phyloP scores from a whole-genome alignment of 192 early-diverging fungal species.

The Spizellomyces sp. region DNA sequence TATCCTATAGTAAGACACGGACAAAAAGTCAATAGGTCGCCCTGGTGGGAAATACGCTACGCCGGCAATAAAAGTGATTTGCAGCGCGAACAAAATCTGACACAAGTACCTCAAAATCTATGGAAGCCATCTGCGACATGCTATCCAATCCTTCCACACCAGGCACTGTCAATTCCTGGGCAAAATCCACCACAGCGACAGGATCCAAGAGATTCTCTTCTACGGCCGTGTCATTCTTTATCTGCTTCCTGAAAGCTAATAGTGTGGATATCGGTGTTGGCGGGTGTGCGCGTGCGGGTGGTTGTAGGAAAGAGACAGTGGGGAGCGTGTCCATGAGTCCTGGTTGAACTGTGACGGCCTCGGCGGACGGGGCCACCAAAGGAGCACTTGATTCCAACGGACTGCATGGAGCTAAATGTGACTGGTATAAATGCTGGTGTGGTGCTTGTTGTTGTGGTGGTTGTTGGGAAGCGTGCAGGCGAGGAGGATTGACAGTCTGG shows the following conservation, averaged over 20 bases:
- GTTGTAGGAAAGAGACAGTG: background rate
- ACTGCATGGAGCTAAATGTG: too few species aligned
- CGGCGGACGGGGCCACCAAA: background rate
- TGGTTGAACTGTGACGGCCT: background rate
- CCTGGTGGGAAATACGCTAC: too few species aligned
- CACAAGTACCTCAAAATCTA: background rate
- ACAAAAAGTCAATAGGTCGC: too few species aligned
- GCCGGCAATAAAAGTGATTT: too few species aligned
- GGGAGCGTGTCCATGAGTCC: background rate
- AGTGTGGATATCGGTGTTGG: conserved; percentile 31
- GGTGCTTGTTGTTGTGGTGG: background rate
- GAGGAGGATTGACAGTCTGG: conserved; percentile 4
- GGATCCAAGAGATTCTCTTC: conserved; percentile 1
- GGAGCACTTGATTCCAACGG: background rate
- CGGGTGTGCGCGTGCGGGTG: conserved; percentile 16
- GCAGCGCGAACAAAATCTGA: background rate
- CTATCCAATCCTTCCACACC: too few species aligned
- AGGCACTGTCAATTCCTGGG: background rate
- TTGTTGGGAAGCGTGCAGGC: background rate
- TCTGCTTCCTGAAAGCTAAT: conserved; percentile 21
- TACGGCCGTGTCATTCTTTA: conserved; percentile 16
- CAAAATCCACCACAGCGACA: background rate
- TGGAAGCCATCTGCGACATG: too few species aligned
- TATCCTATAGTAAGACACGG: too few species aligned
- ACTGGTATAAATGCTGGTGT: too few species aligned